These are phyloP conservation scores for Tulasnella sp. DNA, from an alignment of 768 basidiomycete genomes.

Conservation along the genomic window DNA sequence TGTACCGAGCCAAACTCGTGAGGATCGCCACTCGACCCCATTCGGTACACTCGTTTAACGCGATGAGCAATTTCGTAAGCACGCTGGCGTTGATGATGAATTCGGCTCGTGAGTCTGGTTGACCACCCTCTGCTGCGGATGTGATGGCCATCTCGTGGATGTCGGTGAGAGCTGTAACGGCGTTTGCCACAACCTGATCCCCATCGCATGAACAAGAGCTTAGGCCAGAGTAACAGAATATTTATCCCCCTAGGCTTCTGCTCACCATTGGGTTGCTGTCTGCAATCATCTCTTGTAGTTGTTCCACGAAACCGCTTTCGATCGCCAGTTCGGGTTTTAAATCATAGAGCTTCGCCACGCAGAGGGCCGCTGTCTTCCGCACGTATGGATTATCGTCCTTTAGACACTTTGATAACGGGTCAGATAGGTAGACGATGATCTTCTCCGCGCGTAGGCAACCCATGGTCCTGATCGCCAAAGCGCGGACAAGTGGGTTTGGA, in stretches of 20 bases:
- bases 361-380: constrained; percentile 92
- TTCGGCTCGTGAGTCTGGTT: constrained; percentile 35
- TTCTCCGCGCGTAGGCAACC: constrained; percentile 94
- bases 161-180: constrained; percentile 84
- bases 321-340: constrained; percentile 91
- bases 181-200: constrained; percentile 87
- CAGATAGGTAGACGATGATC: constrained; percentile 97
- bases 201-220: neutral
- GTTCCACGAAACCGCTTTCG: constrained; percentile 87
- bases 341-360: constrained; percentile 96
- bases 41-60: constrained; percentile 95
- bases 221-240: too few relatives aligned
- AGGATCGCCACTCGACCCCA: constrained; percentile 96
- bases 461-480: constrained; percentile 96
- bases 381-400: constrained; percentile 97
- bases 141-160: constrained; percentile 57
- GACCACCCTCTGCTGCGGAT: constrained; percentile 5
- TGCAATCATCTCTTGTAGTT: constrained; percentile 82
- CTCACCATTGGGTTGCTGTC: constrained; percentile 99
- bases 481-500: constrained; percentile 91
- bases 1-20: constrained; percentile 75
- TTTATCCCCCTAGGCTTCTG: too few relatives aligned
- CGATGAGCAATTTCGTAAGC: constrained; percentile 83
- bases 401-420: constrained; percentile 84
- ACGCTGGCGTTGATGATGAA: constrained; percentile 78